Conservation (phyloP, 352 stramenopile species). For the Pythium rhizo-oryzae region DNA sequence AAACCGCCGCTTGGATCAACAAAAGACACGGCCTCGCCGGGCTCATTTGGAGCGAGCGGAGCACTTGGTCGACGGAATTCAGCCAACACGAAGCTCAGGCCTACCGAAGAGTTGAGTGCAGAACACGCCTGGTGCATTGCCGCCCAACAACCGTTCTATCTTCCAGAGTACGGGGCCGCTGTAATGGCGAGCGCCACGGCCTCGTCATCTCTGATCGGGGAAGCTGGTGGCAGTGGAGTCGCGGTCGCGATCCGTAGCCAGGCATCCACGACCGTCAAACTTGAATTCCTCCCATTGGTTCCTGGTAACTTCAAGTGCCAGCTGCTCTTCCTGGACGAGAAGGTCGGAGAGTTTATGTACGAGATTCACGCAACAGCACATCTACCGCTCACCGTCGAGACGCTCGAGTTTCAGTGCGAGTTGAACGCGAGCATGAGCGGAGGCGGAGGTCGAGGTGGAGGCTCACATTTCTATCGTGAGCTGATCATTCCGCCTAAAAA, state of each 20-base stretch:
- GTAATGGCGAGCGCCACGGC: slow-evolving; percentile 16
- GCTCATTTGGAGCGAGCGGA: slow-evolving; percentile 10
- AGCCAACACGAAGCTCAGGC: slow-evolving; percentile 27
- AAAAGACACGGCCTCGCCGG: slow-evolving; percentile 2
- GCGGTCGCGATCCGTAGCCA: slow-evolving; percentile 56
- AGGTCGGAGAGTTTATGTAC: slow-evolving; percentile 94
- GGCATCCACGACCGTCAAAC: slow-evolving; percentile 60
- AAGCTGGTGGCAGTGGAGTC: slow-evolving; percentile 14
- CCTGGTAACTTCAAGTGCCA: slow-evolving; percentile 91
- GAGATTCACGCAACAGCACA: slow-evolving; percentile 85
- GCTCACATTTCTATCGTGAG: slow-evolving; percentile 67
- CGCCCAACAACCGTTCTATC: slow-evolving; percentile 71
- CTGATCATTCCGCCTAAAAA: slow-evolving; percentile 88
- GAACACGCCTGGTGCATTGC: slow-evolving; percentile 70
- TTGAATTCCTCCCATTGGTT: slow-evolving; percentile 90
- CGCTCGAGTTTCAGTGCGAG: slow-evolving; percentile 84
- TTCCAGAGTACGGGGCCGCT: slow-evolving; percentile 47
- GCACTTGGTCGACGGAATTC: slow-evolving; percentile 11
- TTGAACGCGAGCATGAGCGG: slow-evolving; percentile 16
- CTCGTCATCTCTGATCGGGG: slow-evolving; percentile 1
- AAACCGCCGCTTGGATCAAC: background rate
- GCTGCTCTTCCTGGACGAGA: slow-evolving; percentile 91
- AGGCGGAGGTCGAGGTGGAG: slow-evolving; percentile 11
- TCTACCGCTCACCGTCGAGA: slow-evolving; percentile 76
- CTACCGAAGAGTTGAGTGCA: slow-evolving; percentile 33